Percentiles rank a stretch among this genome's conserved stretches.
Conservation (phyloP, 768 basidiomycete species). For the Tulasnella sp. region DNA sequence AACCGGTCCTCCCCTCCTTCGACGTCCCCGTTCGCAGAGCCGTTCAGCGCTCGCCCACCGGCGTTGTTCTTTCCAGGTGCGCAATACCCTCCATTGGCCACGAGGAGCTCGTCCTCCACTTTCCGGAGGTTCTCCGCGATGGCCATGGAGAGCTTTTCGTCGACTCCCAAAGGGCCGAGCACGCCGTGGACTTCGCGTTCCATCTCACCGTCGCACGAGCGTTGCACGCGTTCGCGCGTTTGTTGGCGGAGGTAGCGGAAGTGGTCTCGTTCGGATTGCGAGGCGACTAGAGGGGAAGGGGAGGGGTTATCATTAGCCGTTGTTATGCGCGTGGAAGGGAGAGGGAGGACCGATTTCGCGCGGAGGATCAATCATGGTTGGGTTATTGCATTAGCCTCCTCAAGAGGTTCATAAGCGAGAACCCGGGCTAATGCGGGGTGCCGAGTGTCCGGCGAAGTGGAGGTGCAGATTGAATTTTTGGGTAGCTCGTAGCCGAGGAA, state of each 20-base stretch:
- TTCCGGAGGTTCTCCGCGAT: constrained; percentile 62
- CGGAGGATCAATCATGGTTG: background rate
- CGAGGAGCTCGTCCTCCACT: constrained; percentile 43
- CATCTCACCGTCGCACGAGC: constrained; percentile 90
- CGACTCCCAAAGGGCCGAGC: constrained; percentile 81
- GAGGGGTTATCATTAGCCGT: background rate
- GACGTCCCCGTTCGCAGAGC: constrained; percentile 9
- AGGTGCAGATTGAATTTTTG: background rate
- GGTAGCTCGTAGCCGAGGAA: background rate
- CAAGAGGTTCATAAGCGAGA: background rate
- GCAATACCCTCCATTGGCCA: background rate
- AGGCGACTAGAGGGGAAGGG: constrained; percentile 46
- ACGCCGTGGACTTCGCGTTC: constrained; percentile 88
- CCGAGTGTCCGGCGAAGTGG: background rate
- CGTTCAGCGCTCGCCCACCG: constrained; percentile 11
- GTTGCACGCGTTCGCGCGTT: constrained; percentile 69
- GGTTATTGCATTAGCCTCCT: background rate
- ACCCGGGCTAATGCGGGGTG: background rate
- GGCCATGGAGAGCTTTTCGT: constrained; percentile 63
- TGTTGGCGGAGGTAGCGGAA: constrained; percentile 68
- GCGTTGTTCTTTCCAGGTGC: background rate
- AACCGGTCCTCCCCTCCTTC: constrained; percentile 39
- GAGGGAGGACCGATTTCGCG: background rate
- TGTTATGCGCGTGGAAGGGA: background rate
- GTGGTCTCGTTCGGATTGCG: constrained; percentile 93